A percentile compares a stretch with the other conserved stretches of the same genome.
phyloP scores from a whole-genome alignment of 331 rosid genomes.

The Arachis monticola region DNA sequence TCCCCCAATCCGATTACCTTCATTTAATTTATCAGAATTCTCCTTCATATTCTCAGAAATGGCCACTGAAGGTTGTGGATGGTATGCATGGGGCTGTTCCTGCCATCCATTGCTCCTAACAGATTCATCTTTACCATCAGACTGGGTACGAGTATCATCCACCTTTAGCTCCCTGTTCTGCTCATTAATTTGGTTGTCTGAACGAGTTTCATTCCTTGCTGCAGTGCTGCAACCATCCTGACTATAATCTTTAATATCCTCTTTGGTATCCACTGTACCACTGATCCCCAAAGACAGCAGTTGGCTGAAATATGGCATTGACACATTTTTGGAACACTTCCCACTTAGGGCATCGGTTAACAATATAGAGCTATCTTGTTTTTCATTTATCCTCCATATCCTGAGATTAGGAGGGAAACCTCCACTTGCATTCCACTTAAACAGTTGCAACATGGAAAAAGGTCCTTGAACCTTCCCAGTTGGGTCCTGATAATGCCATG shows the following conservation, averaged over 20 bases:
- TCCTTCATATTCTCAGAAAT: conserved; percentile 48
- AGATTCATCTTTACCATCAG: conserved; percentile 50
- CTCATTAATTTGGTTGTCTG: conserved; percentile 41
- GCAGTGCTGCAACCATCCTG: conserved; percentile 48
- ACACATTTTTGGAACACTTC: conserved; percentile 47
- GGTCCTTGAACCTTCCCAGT: conserved; percentile 92
- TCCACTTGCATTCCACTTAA: conserved; percentile 71
- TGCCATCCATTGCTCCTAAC: conserved; percentile 55
- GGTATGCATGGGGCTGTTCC: conserved; percentile 50
- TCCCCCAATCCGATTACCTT: conserved; percentile 49
- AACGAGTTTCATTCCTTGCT: conserved; percentile 37
- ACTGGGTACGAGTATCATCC: conserved; percentile 47
- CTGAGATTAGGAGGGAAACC: conserved; percentile 73
- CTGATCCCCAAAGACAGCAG: conserved; percentile 49
- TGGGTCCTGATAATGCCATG: conserved; percentile 93
- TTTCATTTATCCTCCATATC: conserved; percentile 80
- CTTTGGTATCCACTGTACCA: conserved; percentile 44
- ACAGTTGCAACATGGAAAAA: conserved; percentile 67
- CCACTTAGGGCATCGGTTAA: conserved; percentile 65
- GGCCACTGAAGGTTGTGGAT: conserved; percentile 48
- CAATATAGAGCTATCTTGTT: conserved; percentile 58
- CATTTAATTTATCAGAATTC: conserved; percentile 43
- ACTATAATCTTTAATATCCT: conserved; percentile 48
- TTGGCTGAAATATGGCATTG: conserved; percentile 43
- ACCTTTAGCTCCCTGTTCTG: conserved; percentile 50